Evolutionary conservation across 768 basidiomycete species (phyloP).

Genomic region (Tulasnella sp.): DNA sequence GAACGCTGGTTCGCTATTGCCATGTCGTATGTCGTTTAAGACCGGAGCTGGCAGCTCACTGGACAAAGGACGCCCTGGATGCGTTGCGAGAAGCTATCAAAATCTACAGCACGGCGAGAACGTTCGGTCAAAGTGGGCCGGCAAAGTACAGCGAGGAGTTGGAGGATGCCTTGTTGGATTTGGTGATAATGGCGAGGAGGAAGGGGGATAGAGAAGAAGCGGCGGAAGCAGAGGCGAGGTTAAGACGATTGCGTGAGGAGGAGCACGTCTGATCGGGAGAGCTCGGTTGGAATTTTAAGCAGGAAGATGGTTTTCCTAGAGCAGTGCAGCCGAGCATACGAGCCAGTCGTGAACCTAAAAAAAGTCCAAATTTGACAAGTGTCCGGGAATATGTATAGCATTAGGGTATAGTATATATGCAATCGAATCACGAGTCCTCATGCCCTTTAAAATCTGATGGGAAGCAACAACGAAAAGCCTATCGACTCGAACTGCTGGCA

Average conservation of each 20-base stretch:
- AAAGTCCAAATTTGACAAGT: too few species aligned
- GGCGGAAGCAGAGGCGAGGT: background rate
- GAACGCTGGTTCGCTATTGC: background rate
- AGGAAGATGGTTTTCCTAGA: background rate
- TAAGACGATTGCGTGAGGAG: background rate
- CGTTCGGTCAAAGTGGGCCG: background rate
- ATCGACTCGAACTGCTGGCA: too few species aligned
- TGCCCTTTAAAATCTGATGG: too few species aligned
- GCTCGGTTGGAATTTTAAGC: background rate
- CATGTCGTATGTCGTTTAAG: background rate
- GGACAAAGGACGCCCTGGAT: background rate
- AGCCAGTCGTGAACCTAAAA: too few species aligned
- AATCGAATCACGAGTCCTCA: background rate
- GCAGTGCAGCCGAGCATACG: too few species aligned
- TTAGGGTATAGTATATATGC: background rate
- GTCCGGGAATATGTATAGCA: background rate
- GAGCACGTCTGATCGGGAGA: too few species aligned
- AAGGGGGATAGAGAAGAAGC: background rate
- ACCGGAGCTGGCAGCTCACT: background rate
- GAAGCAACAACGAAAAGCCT: too few species aligned
- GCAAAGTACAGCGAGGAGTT: background rate
- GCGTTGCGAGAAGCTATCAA: background rate
- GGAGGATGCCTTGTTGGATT: background rate
- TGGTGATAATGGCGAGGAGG: background rate
- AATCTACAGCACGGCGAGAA: background rate